Percentiles rank a stretch among this genome's conserved stretches.
These are phyloP conservation scores for Candida railenensis DNA, from an alignment of 805 yeast species.

Conservation along the genomic window DNA sequence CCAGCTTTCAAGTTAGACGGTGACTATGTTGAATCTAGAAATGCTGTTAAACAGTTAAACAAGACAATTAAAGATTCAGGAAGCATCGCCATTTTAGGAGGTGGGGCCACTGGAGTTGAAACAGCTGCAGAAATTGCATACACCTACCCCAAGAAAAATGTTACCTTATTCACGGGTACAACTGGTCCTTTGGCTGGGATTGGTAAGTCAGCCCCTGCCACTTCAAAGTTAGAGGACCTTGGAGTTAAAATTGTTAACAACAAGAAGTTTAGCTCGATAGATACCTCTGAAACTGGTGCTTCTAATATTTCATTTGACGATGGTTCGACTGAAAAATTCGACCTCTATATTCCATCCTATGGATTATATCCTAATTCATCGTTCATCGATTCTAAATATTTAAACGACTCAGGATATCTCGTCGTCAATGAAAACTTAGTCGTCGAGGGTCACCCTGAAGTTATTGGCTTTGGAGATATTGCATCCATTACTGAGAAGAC, in stretches of 20 bases:
- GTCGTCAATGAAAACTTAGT: conserved; percentile 24
- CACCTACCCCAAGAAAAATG: conserved; percentile 13
- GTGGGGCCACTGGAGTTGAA: conserved; percentile 42
- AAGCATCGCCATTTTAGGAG: conserved; percentile 37
- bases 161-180: conserved; percentile 27
- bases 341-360: conserved; percentile 27
- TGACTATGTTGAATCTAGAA: conserved; percentile 13
- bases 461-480: conserved; percentile 39
- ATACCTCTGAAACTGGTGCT: conserved; percentile 6
- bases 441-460: conserved; percentile 23
- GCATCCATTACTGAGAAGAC: conserved; percentile 19
- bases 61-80: conserved; percentile 18
- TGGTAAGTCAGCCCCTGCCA: conserved; percentile 13
- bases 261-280: conserved; percentile 8
- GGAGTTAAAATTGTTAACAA: conserved; percentile 25
- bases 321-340: conserved; percentile 20
- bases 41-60: conserved; percentile 15
- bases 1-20: conserved; percentile 27
- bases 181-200: conserved; percentile 15
- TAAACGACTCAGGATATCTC: conserved; percentile 28
- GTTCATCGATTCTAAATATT: conserved; percentile 22
- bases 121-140: conserved; percentile 35
- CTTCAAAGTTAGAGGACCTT: conserved; percentile 13
- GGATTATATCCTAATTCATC: conserved; percentile 30
- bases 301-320: conserved; percentile 14